Percentiles rank a stretch among this genome's conserved stretches.
These are phyloP conservation scores for Galerina marginata DNA, from an alignment of 768 basidiomycete species.

Conservation along the genomic window DNA sequence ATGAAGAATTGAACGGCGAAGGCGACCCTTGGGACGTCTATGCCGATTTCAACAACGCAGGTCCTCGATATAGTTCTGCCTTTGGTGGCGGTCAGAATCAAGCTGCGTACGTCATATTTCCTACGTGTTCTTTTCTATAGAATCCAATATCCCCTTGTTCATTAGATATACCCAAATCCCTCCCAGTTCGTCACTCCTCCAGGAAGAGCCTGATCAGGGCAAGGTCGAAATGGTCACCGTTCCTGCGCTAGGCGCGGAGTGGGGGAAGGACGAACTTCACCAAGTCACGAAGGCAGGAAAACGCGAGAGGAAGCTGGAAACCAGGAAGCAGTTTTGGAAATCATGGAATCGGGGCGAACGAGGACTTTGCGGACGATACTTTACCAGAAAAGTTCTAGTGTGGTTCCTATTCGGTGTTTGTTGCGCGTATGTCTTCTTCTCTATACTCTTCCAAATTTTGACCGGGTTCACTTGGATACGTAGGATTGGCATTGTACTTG, in stretches of 20 bases:
- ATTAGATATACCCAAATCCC: slow-evolving; percentile 43
- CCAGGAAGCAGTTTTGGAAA: slow-evolving; percentile 64
- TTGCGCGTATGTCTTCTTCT: slow-evolving; percentile 48
- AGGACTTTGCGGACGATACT: slow-evolving; percentile 81
- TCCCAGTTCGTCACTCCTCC: slow-evolving; percentile 42
- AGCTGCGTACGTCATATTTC: slow-evolving; percentile 16
- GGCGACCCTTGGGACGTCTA: slow-evolving; percentile 77
- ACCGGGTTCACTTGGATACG: neutral
- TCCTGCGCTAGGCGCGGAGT: slow-evolving; percentile 90
- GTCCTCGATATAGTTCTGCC: slow-evolving; percentile 75
- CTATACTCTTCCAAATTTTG: slow-evolving; percentile 9
- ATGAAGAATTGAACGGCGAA: slow-evolving; percentile 62
- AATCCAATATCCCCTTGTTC: slow-evolving; percentile 11
- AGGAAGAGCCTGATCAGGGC: slow-evolving; percentile 47
- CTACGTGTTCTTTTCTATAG: neutral
- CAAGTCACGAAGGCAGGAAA: slow-evolving; percentile 77
- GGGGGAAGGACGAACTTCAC: slow-evolving; percentile 79
- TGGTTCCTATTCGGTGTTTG: slow-evolving; percentile 70
- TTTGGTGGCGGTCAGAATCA: slow-evolving; percentile 41
- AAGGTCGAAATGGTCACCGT: slow-evolving; percentile 92
- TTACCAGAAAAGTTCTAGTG: slow-evolving; percentile 74
- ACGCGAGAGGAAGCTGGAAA: slow-evolving; percentile 62
- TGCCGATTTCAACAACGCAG: slow-evolving; percentile 89
- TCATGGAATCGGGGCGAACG: slow-evolving; percentile 80
- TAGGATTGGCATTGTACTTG: slow-evolving; percentile 74